Evolutionary conservation across 1,139 yeast species (phyloP).

Genomic region (Yamadazyma friedrichii): DNA sequence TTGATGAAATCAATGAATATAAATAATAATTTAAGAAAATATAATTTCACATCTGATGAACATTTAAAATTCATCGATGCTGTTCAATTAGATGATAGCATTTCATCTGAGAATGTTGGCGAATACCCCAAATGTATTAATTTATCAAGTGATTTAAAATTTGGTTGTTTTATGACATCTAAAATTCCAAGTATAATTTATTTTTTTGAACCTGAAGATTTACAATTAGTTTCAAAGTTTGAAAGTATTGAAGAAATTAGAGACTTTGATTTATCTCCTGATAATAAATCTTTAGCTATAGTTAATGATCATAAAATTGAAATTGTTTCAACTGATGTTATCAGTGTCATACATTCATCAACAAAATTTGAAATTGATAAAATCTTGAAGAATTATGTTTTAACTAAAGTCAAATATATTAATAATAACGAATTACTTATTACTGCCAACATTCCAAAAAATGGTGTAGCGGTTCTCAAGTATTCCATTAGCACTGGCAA

Average conservation of each 20-base stretch:
- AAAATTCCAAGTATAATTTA: slow-evolving; percentile 57
- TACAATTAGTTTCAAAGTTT: slow-evolving; percentile 34
- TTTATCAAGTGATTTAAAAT: slow-evolving; percentile 50
- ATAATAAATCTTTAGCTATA: slow-evolving; percentile 22
- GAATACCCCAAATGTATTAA: slow-evolving; percentile 61
- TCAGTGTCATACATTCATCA: slow-evolving; percentile 16
- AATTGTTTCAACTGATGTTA: background rate
- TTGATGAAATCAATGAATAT: slow-evolving; percentile 55
- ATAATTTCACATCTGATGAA: slow-evolving; percentile 52
- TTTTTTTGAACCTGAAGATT: slow-evolving; percentile 55
- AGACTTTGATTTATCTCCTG: slow-evolving; percentile 32
- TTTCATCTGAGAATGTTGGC: slow-evolving; percentile 30
- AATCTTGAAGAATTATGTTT: slow-evolving; percentile 30
- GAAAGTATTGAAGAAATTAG: slow-evolving; percentile 22
- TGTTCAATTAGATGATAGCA: slow-evolving; percentile 47
- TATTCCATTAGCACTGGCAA: slow-evolving; percentile 44
- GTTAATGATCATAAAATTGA: background rate
- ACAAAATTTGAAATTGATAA: slow-evolving; percentile 19
- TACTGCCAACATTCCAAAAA: slow-evolving; percentile 49
- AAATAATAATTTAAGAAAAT: slow-evolving; percentile 74
- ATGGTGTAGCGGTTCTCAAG: slow-evolving; percentile 40
- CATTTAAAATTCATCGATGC: slow-evolving; percentile 63
- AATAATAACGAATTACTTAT: slow-evolving; percentile 52
- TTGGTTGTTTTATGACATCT: slow-evolving; percentile 66
- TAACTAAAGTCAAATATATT: slow-evolving; percentile 62